phyloP scores from a whole-genome alignment of 192 early-diverging fungal genomes.

The Backusella parvicylindrica region DNA sequence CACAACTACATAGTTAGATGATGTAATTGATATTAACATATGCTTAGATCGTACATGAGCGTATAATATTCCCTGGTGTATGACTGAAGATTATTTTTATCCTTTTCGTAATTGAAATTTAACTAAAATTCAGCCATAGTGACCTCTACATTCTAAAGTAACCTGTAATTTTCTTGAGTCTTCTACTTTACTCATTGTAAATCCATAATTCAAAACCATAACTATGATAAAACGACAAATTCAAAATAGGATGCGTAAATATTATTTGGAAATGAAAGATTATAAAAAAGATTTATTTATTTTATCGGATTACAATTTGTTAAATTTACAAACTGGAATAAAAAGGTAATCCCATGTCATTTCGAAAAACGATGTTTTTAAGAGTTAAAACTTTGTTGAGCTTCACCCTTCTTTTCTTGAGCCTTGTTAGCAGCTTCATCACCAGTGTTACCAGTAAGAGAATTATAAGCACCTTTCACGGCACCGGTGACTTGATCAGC shows the following conservation, averaged over 20 bases:
- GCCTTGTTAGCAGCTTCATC: not conserved
- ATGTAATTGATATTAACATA: too few relatives aligned
- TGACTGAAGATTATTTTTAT: too few relatives aligned
- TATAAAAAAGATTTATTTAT: not conserved
- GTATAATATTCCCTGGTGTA: too few relatives aligned
- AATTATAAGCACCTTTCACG: slow-evolving; percentile 23
- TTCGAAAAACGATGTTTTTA: not conserved
- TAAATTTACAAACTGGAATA: not conserved
- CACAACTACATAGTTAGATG: too few relatives aligned
- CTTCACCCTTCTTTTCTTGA: slow-evolving; percentile 15
- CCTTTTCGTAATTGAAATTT: too few relatives aligned
- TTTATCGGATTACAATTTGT: not conserved
- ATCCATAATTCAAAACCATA: too few relatives aligned
- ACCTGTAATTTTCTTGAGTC: too few relatives aligned
- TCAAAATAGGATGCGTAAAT: not conserved
- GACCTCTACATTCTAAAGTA: too few relatives aligned
- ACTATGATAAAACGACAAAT: too few relatives aligned
- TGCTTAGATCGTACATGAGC: too few relatives aligned
- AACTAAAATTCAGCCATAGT: too few relatives aligned
- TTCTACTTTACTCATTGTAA: too few relatives aligned
- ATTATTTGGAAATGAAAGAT: not conserved
- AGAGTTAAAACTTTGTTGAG: slow-evolving; percentile 8
- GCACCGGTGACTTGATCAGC: slow-evolving; percentile 27
- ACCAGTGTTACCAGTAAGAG: slow-evolving; percentile 13
- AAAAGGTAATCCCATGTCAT: not conserved